Evolutionary conservation across 495 filamentous ascomycete species (phyloP), one percentile per base, ranked within the genome.

Genomic region (Hyphodiscus hymeniophilus): DNA sequence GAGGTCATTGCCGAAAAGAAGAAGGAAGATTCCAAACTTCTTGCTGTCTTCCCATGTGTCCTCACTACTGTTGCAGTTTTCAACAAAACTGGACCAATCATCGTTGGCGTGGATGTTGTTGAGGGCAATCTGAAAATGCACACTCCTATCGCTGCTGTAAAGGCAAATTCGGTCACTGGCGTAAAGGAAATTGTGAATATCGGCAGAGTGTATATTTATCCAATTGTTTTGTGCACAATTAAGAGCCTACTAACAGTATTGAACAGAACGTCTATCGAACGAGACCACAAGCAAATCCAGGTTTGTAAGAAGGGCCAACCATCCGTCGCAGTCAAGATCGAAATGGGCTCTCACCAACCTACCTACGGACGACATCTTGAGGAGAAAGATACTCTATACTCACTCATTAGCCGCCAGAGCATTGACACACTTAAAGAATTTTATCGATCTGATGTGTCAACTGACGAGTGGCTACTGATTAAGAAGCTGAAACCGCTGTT

Each of bases 351-450:
- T 17, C 91, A 96, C 66, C 92, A 99, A 68, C 92, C 92, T 11
- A 76, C 85, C 47, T 99, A 99, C 63, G 92, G 92, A 33, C 84
- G 92, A 44, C 92, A 99, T 38, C 76, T 97, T 42, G 92, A 99
- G 66, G 91, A 99, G 63, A 84, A 84, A 62, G 92, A 99, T 64
- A 72, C 66, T 15, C 74, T 99, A 23, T 95, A 95, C 73, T 88
- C 82, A 40, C 72, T 82, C 31, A 92, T 99, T 55, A 89, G 84
- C 34, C 78, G 92, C 50, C 71, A 75, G 52, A 89, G 82, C 60
- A 97, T 99, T 66, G 88, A 99, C 67, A 87, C 81, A 22, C 77
- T 99, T 43, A 99, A 99, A 75, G 87, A 95, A 59, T 95, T 90
- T 68, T 99, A 95, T 70, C 74, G 89, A 35, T 66, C 80, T 42